Conservation (phyloP, 441 rosid species). For the Corymbia calophylla region DNA sequence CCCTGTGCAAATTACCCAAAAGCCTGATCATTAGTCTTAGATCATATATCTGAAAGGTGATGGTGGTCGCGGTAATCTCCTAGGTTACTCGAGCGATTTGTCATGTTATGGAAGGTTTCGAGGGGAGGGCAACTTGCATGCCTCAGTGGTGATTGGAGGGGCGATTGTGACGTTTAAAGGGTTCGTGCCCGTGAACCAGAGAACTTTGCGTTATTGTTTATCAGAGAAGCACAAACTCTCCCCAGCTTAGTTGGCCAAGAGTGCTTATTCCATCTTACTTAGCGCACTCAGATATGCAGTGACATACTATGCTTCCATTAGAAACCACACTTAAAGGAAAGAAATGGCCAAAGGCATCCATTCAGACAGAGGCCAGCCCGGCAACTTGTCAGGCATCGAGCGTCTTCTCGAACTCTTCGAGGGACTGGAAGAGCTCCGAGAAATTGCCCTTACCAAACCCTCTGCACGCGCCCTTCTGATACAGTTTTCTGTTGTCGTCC, state of each 20-base stretch:
- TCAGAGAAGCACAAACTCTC: background rate
- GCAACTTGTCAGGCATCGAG: conserved; percentile 41
- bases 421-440: conserved; percentile 85
- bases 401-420: conserved; percentile 84
- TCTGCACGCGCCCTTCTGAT: conserved; percentile 93
- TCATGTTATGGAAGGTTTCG: background rate
- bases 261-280: background rate
- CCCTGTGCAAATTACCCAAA: background rate
- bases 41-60: background rate
- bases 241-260: background rate
- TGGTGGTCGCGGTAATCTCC: background rate
- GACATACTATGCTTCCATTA: background rate
- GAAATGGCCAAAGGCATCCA: background rate
- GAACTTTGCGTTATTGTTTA: background rate
- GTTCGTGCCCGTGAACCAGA: background rate
- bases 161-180: background rate
- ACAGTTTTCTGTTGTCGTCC: conserved; percentile 54
- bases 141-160: no score
- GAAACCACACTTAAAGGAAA: background rate
- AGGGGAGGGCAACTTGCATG: background rate
- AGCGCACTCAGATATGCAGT: background rate
- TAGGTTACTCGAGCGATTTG: background rate
- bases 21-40: background rate
- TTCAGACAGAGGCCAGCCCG: conserved; percentile 18
- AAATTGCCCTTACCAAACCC: conserved; percentile 96